phyloP scores from a whole-genome alignment of 306 rosid species.

The Acacia acuminata region DNA sequence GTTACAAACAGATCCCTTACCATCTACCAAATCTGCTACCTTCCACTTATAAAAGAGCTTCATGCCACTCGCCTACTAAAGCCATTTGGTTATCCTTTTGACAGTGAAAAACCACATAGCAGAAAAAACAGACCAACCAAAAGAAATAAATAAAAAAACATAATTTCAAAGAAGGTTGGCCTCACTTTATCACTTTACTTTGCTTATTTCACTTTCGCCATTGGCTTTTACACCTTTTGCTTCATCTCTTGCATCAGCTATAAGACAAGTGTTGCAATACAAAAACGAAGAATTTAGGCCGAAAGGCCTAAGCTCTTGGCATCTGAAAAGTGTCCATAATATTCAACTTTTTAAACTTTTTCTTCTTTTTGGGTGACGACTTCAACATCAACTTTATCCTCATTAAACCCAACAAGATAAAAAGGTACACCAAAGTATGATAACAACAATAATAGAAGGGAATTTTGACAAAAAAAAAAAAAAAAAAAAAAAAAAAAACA shows the following conservation, averaged over 20 bases:
- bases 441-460: slow-evolving; percentile 26
- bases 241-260: not conserved
- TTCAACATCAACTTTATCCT: not conserved
- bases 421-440: slow-evolving; percentile 21
- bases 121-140: not conserved
- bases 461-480: too few species aligned
- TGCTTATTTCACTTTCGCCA: not conserved
- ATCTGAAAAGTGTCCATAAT: not conserved
- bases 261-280: not conserved
- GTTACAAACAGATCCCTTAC: too few species aligned
- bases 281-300: not conserved
- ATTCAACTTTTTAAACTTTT: not conserved
- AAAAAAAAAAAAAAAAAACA: slow-evolving; percentile 11
- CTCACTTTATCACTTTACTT: not conserved
- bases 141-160: not conserved
- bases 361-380: slow-evolving; percentile 11
- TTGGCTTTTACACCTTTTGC: not conserved
- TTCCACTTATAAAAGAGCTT: too few species aligned
- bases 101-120: not conserved
- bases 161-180: not conserved
- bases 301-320: not conserved
- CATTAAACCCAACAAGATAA: slow-evolving; percentile 22
- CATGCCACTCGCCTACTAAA: too few species aligned
- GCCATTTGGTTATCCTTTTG: too few species aligned
- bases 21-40: too few species aligned